These are phyloP conservation scores for Colletotrichum neosansevieriae DNA, from an alignment of 2,329 filamentous ascomycete species.

Conservation along the genomic window DNA sequence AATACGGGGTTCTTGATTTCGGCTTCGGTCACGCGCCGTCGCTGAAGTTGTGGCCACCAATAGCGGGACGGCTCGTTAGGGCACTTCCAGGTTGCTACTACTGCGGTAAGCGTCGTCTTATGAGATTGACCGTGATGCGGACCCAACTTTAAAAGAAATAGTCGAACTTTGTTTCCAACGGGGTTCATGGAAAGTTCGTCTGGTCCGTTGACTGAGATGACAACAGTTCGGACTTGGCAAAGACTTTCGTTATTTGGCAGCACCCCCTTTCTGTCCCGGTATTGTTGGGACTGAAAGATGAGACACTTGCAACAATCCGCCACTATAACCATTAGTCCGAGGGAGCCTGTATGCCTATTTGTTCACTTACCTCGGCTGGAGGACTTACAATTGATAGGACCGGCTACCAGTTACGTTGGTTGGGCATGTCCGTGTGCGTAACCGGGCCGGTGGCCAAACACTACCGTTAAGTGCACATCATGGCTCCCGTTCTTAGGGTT, in stretches of 20 bases:
- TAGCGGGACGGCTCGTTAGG: conserved; percentile 33
- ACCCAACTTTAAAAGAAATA: background rate
- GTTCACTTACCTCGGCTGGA: too few relatives aligned
- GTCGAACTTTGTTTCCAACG: background rate
- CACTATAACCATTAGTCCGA: too few relatives aligned
- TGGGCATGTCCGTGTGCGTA: background rate
- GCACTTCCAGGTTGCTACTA: background rate
- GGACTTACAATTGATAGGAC: too few relatives aligned
- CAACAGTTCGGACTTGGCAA: too few relatives aligned
- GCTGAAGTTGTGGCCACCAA: conserved; percentile 1
- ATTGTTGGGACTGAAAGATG: too few relatives aligned
- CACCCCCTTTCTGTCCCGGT: too few relatives aligned
- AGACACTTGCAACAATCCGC: too few relatives aligned
- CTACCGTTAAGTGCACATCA: background rate
- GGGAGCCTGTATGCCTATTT: too few relatives aligned
- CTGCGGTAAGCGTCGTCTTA: background rate
- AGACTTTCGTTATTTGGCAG: too few relatives aligned
- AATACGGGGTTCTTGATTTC: background rate
- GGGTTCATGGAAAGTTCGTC: background rate
- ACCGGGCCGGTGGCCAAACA: conserved; percentile 11
- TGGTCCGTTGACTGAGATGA: too few relatives aligned
- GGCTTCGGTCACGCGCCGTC: background rate
- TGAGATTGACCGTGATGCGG: background rate
- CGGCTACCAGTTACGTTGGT: background rate
- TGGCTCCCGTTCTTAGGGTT: conserved; percentile 24